Evolutionary conservation across 2,329 filamentous ascomycete species (phyloP), one percentile per base, ranked within the genome.

Genomic region (Tolypocladium paradoxum): DNA sequence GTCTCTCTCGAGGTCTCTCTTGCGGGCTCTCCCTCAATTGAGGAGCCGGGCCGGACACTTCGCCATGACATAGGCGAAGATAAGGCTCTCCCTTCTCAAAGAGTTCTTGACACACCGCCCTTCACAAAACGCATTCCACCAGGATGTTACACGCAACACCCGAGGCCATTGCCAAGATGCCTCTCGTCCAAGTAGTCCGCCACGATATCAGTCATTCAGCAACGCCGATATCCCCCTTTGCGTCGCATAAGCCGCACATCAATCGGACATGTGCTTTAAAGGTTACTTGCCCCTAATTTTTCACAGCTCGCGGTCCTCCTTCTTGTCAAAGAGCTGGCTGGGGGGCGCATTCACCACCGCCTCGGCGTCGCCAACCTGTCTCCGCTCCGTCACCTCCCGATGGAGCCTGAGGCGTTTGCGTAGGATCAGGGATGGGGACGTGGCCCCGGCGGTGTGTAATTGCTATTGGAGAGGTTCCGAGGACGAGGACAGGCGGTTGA

Each of bases 391-490:
- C 55, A 96, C 78, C 71, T 96, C 91, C 57, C 82, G 73, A 48
- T 57, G 61, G 60, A 76, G 79, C 62, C 81, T 83, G 60, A 88
- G 78, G 64, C 84, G 85, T 66, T 90, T 83, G 64, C 85, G 82
- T 71, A 71, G 62, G 60, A 68, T 60, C 53, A 71, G 63, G 34
- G 66, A 64, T 53, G 66, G 60, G 54, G 63, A 61, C 50, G 64
- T 63, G 53, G 66, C 62, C 55, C 64, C 62, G 64, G 70, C 64
- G 65, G 68, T 64, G 63, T 80, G 72, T 91, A 82, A 81, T 82
- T 84, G 78, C 81, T 93, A 97, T 88, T 96, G 92, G 50, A 99
- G 78, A 60, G 93, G 93, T 71, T 99, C 93, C 29, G 91, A 96
- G 37, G 90, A 96, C 60, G 90, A 96, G 45, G 90, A 96, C 29